A percentile compares a stretch with the other conserved stretches of the same genome.
Conservation (phyloP, 345 rosid genomes). For the Lagerstroemia speciosa region DNA sequence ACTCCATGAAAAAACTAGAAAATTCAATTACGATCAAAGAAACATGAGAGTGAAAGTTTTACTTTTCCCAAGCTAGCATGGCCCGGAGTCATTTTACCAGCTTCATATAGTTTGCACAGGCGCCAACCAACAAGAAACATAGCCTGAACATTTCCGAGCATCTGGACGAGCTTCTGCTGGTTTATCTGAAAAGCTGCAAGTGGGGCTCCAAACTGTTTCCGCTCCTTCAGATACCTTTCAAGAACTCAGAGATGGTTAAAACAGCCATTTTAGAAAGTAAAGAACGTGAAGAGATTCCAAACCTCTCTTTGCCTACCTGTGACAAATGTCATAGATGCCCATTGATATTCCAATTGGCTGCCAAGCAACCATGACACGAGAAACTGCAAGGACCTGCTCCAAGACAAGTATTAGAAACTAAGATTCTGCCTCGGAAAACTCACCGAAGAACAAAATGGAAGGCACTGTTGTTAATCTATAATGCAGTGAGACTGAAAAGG, state of each 20-base stretch:
- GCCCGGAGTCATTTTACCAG: constrained; percentile 80
- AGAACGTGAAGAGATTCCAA: neutral
- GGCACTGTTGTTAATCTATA: neutral
- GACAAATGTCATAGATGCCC: constrained; percentile 97
- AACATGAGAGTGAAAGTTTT: constrained; percentile 7
- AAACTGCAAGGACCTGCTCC: constrained; percentile 75
- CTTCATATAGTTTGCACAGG: constrained; percentile 81
- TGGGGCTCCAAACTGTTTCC: constrained; percentile 97
- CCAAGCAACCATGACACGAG: constrained; percentile 95
- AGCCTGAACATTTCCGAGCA: constrained; percentile 86
- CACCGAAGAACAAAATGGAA: neutral
- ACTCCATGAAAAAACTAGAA: neutral
- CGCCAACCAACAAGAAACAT: constrained; percentile 96
- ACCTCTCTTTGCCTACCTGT: constrained; percentile 36
- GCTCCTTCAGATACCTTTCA: constrained; percentile 73
- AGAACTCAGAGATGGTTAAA: constrained; percentile 9
- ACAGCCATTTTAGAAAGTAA: neutral
- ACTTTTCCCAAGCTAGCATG: constrained; percentile 99
- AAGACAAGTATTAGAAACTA: neutral
- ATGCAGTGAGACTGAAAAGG: neutral
- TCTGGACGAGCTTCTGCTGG: constrained; percentile 85
- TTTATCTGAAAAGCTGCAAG: constrained; percentile 86
- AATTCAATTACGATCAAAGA: neutral
- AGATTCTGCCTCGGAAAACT: neutral
- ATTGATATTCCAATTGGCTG: constrained; percentile 89